phyloP scores from a whole-genome alignment of 768 basidiomycete species.

The Pisolithus marmoratus region DNA sequence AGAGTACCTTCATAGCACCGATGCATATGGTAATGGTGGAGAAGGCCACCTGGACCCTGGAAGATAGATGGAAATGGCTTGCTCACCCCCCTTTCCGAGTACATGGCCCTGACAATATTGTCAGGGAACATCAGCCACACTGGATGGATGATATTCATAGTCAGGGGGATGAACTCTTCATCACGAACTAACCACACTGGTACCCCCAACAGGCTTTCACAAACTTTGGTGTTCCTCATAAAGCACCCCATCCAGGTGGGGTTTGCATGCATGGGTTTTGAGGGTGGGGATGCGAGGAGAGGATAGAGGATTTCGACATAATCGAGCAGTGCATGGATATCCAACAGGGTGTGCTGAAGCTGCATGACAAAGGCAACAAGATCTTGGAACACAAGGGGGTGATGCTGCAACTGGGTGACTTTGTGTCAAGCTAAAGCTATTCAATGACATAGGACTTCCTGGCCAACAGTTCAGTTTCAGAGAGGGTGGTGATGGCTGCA shows the following conservation, averaged over 20 bases:
- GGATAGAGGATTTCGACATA: conserved; percentile 2
- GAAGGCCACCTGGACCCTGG: too few species aligned
- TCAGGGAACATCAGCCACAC: too few species aligned
- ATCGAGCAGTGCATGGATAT: conserved; percentile 6
- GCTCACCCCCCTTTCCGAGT: too few species aligned
- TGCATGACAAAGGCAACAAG: conserved; percentile 2
- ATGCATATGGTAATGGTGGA: too few species aligned
- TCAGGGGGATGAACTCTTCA: background rate
- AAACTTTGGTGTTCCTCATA: background rate
- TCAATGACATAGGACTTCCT: too few species aligned
- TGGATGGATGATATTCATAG: background rate
- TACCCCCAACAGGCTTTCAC: conserved; percentile 4
- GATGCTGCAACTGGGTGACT: background rate
- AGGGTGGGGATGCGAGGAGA: background rate
- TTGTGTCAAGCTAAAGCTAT: background rate
- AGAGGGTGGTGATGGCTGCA: too few species aligned
- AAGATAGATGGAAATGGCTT: too few species aligned
- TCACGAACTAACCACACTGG: conserved; percentile 3
- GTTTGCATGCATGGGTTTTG: background rate
- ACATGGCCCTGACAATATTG: too few species aligned
- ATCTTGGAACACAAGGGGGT: conserved; percentile 1
- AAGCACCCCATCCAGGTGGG: conserved; percentile 11
- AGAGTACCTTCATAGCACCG: too few species aligned
- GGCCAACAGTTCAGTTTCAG: too few species aligned
- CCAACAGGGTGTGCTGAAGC: background rate